Percentiles rank a stretch among this genome's conserved stretches.
Conservation (phyloP, 2,329 filamentous ascomycete genomes). For the Trichoderma sp. region DNA sequence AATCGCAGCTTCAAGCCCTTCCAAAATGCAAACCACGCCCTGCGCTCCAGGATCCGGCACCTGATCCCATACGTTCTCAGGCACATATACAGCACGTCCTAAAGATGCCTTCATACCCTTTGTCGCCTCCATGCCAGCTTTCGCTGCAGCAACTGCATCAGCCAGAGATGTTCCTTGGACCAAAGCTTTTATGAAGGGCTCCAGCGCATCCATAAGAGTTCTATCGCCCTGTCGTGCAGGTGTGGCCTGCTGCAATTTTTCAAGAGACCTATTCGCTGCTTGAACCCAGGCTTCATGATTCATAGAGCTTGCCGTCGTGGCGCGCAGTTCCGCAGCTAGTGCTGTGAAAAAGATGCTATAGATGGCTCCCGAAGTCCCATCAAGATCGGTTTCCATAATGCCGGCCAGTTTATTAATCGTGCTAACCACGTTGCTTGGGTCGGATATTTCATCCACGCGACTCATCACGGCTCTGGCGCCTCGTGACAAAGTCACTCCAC, state of each 20-base stretch:
- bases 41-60: background rate
- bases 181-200: background rate
- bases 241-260: background rate
- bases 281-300: background rate
- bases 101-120: background rate
- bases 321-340: background rate
- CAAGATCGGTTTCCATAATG: background rate
- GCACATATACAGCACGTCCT: background rate
- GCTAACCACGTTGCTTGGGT: background rate
- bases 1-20: background rate
- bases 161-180: background rate
- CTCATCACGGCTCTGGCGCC: background rate
- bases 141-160: background rate
- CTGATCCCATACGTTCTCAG: background rate
- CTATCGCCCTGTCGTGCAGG: background rate
- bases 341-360: background rate
- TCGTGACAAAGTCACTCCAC: background rate
- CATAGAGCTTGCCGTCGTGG: background rate
- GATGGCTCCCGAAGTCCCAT: background rate
- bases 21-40: background rate
- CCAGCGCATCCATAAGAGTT: background rate
- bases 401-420: background rate
- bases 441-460: background rate
- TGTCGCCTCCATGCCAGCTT: background rate
- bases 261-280: background rate